Base-by-base conservation (phyloP, 805 yeast species). In the Clavispora asparagi region DNA sequence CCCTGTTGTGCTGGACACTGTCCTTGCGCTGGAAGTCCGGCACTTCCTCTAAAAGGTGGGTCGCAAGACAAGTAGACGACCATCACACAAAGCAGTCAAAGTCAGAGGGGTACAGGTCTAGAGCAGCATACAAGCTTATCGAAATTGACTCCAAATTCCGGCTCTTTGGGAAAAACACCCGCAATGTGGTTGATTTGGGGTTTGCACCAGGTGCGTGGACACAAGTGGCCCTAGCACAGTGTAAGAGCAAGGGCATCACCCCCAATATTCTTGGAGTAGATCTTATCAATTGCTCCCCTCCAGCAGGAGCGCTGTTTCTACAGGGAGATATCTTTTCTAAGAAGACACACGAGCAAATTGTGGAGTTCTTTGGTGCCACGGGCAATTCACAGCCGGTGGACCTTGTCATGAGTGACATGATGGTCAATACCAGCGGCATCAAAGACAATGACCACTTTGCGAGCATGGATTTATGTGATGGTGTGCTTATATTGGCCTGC, bases 391-490 rank as follows among this genome's bases (percentile, higher is more conserved):
- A 16, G 51, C 60, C 59, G 0, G 56, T 65, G 8, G 73, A 74
- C 48, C 54, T 71, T 37, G 78, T 77, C 45, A 81, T 96, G 40
- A 85, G 82, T 62, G 72, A 73, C 68, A 92, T 97, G 98, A 85
- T 92, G 87, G 87, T 89, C 41, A 92, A 92, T 60, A 88, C 97
- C 4, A 74, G 90, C 12, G 98, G 99, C 4, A 67, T 87, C 36
- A 78, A 83, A 9, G 81, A 85, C 36, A 79, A 80, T 52, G 99
- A 92, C 63, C 98, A 92, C 65, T 68, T 77, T 12, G 81, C 80
- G 54, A 89, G 96, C 50, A 85, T 94, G 87, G 91, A 91, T 59
- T 69, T 92, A 27, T 92, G 97, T 63, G 94, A 88, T 56, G 97
- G 97, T 0, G 97, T 96, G 0, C 63, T 94, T 43, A 73, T 87